Percentiles rank a stretch among this genome's conserved stretches.
phyloP scores from a whole-genome alignment of 2,329 filamentous ascomycete genomes.

The Aureobasidium subglaciale region DNA sequence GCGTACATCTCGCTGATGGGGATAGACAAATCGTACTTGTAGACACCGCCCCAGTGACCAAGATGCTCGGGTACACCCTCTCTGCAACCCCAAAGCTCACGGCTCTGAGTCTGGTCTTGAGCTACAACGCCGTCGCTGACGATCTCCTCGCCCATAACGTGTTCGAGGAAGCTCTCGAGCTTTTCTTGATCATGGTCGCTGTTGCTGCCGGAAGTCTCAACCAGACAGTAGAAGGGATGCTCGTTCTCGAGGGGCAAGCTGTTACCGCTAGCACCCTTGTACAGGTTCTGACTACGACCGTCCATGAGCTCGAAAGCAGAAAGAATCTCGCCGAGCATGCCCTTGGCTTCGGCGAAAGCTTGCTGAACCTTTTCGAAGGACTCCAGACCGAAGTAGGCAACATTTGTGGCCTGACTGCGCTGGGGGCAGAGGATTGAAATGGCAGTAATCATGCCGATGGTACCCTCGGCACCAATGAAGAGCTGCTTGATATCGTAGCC shows the following conservation, averaged over 20 bases:
- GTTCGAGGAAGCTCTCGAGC: conserved; percentile 80
- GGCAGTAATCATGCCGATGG: conserved; percentile 87
- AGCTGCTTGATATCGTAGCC: conserved; percentile 96
- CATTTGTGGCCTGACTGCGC: conserved; percentile 79
- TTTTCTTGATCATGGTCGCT: conserved; percentile 88
- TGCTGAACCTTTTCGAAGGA: conserved; percentile 83
- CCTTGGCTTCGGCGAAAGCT: conserved; percentile 84
- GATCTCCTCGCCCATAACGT: conserved; percentile 82
- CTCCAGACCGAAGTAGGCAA: conserved; percentile 86
- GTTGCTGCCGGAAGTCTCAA: conserved; percentile 95
- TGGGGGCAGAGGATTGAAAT: conserved; percentile 86
- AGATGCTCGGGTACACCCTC: conserved; percentile 88
- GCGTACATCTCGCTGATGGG: conserved; percentile 80
- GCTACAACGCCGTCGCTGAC: conserved; percentile 86
- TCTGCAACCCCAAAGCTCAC: conserved; percentile 81
- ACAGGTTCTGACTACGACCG: conserved; percentile 68
- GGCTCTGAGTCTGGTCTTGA: conserved; percentile 85
- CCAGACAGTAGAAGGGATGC: conserved; percentile 89
- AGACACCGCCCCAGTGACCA: conserved; percentile 86
- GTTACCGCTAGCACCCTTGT: conserved; percentile 65
- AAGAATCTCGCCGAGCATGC: conserved; percentile 85
- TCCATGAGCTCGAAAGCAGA: conserved; percentile 99
- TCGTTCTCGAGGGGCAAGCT: conserved; percentile 75
- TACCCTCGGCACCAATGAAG: conserved; percentile 93
- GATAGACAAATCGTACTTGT: conserved; percentile 98